phyloP scores from a whole-genome alignment of 768 basidiomycete genomes.

The Xerocomellus chrysenteron region DNA sequence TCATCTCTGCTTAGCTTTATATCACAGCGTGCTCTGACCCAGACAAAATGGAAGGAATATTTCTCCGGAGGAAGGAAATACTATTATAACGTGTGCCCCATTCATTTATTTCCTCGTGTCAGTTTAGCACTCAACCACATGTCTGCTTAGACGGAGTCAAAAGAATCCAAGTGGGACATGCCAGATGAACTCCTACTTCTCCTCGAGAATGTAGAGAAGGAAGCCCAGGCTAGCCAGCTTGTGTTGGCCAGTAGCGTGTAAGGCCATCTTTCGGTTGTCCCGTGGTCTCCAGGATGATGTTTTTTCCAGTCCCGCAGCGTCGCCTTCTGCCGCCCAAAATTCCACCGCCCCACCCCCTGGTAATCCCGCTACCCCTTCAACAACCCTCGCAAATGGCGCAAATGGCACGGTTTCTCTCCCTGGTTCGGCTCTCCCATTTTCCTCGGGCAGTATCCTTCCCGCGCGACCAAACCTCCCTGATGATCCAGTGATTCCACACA shows the following conservation, averaged over 20 bases:
- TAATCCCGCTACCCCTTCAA: conserved; percentile 36
- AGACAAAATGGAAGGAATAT: conserved; percentile 97
- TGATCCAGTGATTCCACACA: conserved; percentile 85
- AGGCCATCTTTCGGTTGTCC: background rate
- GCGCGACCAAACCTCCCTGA: conserved; percentile 79
- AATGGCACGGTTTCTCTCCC: conserved; percentile 47
- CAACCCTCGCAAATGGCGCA: conserved; percentile 49
- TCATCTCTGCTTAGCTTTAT: conserved; percentile 5
- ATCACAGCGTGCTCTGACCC: conserved; percentile 73
- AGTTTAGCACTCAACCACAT: background rate
- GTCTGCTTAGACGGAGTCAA: conserved; percentile 64
- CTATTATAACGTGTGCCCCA: conserved; percentile 71
- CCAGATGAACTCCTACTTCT: conserved; percentile 88
- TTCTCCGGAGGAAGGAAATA: conserved; percentile 89
- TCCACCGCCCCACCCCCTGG: conserved; percentile 44
- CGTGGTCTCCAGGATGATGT: conserved; percentile 2
- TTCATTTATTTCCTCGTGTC: background rate
- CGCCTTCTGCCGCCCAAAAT: conserved; percentile 45
- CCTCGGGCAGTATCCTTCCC: conserved; percentile 60
- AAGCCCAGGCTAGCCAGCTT: conserved; percentile 43
- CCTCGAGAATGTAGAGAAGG: conserved; percentile 83
- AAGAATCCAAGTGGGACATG: conserved; percentile 98
- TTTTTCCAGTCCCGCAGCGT: conserved; percentile 29
- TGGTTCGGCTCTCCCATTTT: conserved; percentile 60
- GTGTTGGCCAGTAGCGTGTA: conserved; percentile 34